phyloP scores from a whole-genome alignment of 495 filamentous ascomycete species.

The Hypoxylon cercidicola region DNA sequence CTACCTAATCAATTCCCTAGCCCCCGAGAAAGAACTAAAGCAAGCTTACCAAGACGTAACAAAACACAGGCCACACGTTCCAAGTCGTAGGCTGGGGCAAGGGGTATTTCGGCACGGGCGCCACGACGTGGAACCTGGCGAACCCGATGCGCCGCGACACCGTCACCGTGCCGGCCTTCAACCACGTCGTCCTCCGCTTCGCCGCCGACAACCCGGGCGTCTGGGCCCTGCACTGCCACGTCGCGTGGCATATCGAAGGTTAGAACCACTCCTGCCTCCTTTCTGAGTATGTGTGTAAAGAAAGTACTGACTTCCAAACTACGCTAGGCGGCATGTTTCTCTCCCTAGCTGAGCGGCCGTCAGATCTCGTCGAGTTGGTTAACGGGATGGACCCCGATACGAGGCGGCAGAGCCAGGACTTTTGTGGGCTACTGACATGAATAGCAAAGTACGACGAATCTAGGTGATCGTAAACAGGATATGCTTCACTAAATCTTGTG shows the following conservation, averaged over 20 bases:
- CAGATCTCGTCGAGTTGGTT: slow-evolving; percentile 42
- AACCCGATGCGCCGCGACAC: slow-evolving; percentile 51
- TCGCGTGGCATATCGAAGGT: slow-evolving; percentile 49
- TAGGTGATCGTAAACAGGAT: no score
- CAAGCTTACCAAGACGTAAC: slow-evolving; percentile 4
- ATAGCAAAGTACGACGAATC: neutral
- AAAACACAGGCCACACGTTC: slow-evolving; percentile 44
- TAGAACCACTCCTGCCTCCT: neutral
- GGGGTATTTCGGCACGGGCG: slow-evolving; percentile 34
- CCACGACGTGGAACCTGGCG: slow-evolving; percentile 38
- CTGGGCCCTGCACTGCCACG: slow-evolving; percentile 50
- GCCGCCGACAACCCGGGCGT: slow-evolving; percentile 47
- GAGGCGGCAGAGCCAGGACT: slow-evolving; percentile 30
- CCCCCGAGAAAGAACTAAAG: neutral
- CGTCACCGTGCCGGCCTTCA: slow-evolving; percentile 40
- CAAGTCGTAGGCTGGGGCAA: slow-evolving; percentile 49
- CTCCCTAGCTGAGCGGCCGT: slow-evolving; percentile 42
- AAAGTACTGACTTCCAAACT: neutral
- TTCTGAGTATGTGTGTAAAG: neutral
- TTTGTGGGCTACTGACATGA: slow-evolving; percentile 20
- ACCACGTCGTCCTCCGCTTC: slow-evolving; percentile 47
- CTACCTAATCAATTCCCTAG: neutral
- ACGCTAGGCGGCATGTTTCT: slow-evolving; percentile 46
- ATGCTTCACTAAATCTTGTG: no score
- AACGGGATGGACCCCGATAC: slow-evolving; percentile 32